Evolutionary conservation across 257 asterid species (phyloP), one percentile per base, ranked within the genome.

Genomic region (Petunia secreta): DNA sequence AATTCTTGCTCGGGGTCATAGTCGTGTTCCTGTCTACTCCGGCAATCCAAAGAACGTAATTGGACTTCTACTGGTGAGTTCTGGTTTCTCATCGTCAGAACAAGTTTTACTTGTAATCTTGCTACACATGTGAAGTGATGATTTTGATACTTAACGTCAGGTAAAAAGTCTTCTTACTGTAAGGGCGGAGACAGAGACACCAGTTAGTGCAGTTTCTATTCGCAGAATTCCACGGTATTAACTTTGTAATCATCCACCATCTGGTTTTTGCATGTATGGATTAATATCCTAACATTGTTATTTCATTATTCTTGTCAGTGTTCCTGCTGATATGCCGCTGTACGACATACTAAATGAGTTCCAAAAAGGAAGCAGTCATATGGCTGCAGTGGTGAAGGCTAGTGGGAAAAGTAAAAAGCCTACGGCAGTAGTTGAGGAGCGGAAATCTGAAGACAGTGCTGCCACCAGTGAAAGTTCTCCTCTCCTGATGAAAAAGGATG

Each of bases 141-240:
- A 13, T 38, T 63, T 63, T 64, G 48, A 13, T 25, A 77, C 53
- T 14, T 10, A 39, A 76, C 39, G 74, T 67, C 74, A 93, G 98
- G 97, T 92, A 40, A 94, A 94, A 86, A 94, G 97, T 85, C 92
- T 94, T 82, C 94, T 94, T 77, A 92, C 97, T 5, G 94, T 94
- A 48, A 83, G 95, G 81, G 91, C 97, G 10, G 97, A 94, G 87
- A 90, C 97, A 60, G 97, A 91, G 84, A 92, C 97, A 66, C 97
- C 98, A 41, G 95, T 94, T 75, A 89, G 95, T 82, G 90, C 92
- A 80, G 95, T 94, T 83, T 91, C 98, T 73, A 94, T 94, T 71
- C 84, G 97, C 50, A 89, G 95, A 89, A 94, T 94, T 85, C 97
- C 97, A 46, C 91, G 98, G 98, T 93, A 79, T 63, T 83, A 55